Conservation (phyloP, 768 basidiomycete species). For the Lentinula guzmanii region DNA sequence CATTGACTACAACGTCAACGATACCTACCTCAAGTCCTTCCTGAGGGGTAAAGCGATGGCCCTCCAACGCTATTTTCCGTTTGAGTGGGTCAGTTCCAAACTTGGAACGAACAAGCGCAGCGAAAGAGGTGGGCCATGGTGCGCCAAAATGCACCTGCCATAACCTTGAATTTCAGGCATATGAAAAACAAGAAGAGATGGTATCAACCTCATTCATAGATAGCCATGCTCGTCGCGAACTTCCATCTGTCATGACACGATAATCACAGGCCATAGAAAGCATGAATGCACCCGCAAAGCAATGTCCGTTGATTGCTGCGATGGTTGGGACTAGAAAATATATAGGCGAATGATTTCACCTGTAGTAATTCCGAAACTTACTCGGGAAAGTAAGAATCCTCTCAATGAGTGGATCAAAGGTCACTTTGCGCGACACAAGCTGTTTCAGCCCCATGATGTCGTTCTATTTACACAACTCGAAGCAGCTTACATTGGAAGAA, state of each 20-base stretch:
- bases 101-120: constrained; percentile 58
- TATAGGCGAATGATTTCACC: neutral
- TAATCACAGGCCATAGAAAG: constrained; percentile 82
- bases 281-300: constrained; percentile 81
- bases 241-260: constrained; percentile 82
- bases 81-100: constrained; percentile 50
- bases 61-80: constrained; percentile 75
- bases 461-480: neutral
- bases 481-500: constrained; percentile 57
- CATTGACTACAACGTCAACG: constrained; percentile 63
- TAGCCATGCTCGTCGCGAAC: constrained; percentile 71
- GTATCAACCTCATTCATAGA: constrained; percentile 84
- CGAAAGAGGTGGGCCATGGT: constrained; percentile 68
- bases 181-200: neutral
- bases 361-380: constrained; percentile 24
- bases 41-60: constrained; percentile 66
- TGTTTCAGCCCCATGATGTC: neutral
- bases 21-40: constrained; percentile 66
- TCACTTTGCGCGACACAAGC: constrained; percentile 34
- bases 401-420: constrained; percentile 66
- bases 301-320: constrained; percentile 79
- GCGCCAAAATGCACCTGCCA: constrained; percentile 76
- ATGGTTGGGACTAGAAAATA: constrained; percentile 58
- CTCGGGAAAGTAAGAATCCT: constrained; percentile 75
- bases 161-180: neutral